A percentile compares a stretch with the other conserved stretches of the same genome.
phyloP scores from a whole-genome alignment of 768 basidiomycete species.

The Astraeus odoratus region DNA sequence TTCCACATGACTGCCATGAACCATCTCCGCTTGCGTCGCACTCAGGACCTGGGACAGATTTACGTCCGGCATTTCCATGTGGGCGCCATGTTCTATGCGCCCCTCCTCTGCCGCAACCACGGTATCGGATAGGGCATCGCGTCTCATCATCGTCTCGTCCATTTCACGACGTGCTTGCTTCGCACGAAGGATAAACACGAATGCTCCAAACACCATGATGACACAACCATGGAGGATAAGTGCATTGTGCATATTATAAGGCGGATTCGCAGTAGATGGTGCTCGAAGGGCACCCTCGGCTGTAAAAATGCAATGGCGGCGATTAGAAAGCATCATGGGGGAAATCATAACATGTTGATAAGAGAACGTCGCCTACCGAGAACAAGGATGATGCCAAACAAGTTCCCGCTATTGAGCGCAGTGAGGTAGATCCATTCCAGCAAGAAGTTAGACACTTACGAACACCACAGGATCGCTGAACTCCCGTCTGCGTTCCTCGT shows the following conservation, averaged over 20 bases:
- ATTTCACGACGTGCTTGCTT: slow-evolving; percentile 53
- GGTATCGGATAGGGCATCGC: background rate
- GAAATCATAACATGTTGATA: too few species aligned
- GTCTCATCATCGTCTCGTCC: slow-evolving; percentile 47
- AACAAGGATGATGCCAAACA: slow-evolving; percentile 55
- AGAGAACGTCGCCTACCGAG: slow-evolving; percentile 39
- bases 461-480: slow-evolving; percentile 70
- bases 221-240: slow-evolving; percentile 61
- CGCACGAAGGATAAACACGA: slow-evolving; percentile 50
- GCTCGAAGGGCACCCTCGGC: slow-evolving; percentile 66
- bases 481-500: slow-evolving; percentile 76
- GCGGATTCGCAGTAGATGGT: slow-evolving; percentile 51
- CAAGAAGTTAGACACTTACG: slow-evolving; percentile 34
- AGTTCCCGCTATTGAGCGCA: slow-evolving; percentile 45
- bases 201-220: slow-evolving; percentile 31
- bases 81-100: background rate
- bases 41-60: background rate
- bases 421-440: slow-evolving; percentile 1
- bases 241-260: slow-evolving; percentile 63
- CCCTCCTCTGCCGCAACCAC: background rate
- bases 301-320: slow-evolving; percentile 20
- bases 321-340: background rate
- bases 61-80: background rate
- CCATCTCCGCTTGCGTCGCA: too few species aligned
- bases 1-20: too few species aligned